Percentiles rank a stretch among this genome's conserved stretches.
These are phyloP conservation scores for Climacium dendroides DNA, from an alignment of 225 moss, liverwort and hornwort genomes.

Conservation along the genomic window DNA sequence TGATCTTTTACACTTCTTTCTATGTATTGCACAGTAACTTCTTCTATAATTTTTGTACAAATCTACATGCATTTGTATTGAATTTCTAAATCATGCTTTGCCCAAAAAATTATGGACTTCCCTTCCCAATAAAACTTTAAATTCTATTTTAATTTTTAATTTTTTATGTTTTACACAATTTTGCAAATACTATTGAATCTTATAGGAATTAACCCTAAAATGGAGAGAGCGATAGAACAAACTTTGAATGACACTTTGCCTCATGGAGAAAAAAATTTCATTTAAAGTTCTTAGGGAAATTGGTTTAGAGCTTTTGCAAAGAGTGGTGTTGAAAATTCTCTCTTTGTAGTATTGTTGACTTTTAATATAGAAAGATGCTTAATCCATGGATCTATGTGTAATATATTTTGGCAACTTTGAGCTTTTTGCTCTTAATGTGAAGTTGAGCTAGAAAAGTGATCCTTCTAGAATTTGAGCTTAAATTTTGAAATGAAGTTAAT, in stretches of 20 bases:
- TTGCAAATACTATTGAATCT: neutral
- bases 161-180: neutral
- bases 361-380: neutral
- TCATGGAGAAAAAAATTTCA: neutral
- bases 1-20: neutral
- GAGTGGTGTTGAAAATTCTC: neutral
- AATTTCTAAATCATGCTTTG: neutral
- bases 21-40: neutral
- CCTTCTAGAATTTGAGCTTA: neutral
- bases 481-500: neutral
- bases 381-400: accelerated
- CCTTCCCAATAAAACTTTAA: neutral
- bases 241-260: neutral
- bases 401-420: neutral
- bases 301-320: neutral
- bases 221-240: no score
- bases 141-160: neutral
- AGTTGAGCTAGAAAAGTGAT: accelerated
- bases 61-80: neutral
- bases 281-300: no score
- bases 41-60: accelerated
- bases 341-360: neutral
- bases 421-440: neutral
- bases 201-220: neutral
- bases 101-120: accelerated